A percentile compares a stretch with the other conserved stretches of the same genome.
These are phyloP conservation scores for Amanita rimosa DNA, from an alignment of 768 basidiomycete species.

Conservation along the genomic window DNA sequence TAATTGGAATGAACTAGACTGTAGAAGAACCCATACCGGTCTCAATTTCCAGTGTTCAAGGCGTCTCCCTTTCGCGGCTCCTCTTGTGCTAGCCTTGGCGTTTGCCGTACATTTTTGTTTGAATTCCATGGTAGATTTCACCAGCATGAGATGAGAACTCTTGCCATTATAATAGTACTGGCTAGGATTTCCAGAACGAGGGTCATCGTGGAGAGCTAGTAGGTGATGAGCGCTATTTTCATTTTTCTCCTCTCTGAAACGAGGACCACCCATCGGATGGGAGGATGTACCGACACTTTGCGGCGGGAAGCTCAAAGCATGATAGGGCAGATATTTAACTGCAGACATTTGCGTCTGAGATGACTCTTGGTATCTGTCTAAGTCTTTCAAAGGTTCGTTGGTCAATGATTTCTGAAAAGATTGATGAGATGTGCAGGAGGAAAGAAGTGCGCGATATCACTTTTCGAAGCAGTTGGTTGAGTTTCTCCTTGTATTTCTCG, in stretches of 20 bases:
- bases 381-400: conserved; percentile 45
- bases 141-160: conserved; percentile 40
- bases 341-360: conserved; percentile 11
- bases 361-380: conserved; percentile 23
- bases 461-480: conserved; percentile 41
- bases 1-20: background rate
- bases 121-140: conserved; percentile 42
- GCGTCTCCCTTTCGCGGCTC: conserved; percentile 13
- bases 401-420: conserved; percentile 47
- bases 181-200: conserved; percentile 19
- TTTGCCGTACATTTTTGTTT: conserved; percentile 44
- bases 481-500: too few relatives aligned
- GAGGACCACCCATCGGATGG: conserved; percentile 14
- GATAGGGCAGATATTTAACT: conserved; percentile 1
- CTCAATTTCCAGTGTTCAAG: conserved; percentile 25
- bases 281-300: conserved; percentile 20
- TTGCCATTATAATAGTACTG: conserved; percentile 43
- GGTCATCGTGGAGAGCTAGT: conserved; percentile 23
- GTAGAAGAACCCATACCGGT: conserved; percentile 17
- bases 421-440: background rate
- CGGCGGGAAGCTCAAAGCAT: background rate
- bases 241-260: conserved; percentile 17
- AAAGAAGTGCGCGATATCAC: conserved; percentile 14
- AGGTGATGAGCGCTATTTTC: conserved; percentile 23
- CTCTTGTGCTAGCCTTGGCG: conserved; percentile 10